Conservation (phyloP, 176 grass and related monocot genomes). For the Paspalum vaginatum region DNA sequence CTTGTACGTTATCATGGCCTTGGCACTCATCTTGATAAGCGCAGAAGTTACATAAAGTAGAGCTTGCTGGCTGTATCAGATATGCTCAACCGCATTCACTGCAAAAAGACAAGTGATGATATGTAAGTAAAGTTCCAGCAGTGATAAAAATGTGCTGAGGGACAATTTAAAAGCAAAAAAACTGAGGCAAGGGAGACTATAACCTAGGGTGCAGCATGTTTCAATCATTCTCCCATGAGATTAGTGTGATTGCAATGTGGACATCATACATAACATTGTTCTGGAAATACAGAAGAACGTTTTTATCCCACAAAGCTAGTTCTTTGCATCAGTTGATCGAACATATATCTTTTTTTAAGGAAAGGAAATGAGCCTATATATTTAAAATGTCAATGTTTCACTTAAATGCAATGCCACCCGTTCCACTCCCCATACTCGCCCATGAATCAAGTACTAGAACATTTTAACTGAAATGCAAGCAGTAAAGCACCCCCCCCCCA, state of each 20-base stretch:
- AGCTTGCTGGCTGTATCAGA: slow-evolving; percentile 6
- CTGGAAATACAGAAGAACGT: not conserved
- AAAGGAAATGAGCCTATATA: too few species aligned
- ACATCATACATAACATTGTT: not conserved
- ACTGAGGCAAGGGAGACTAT: not conserved
- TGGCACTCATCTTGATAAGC: slow-evolving; percentile 47
- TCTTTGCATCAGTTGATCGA: not conserved
- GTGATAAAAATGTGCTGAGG: not conserved
- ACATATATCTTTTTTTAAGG: not conserved
- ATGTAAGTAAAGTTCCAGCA: slow-evolving; percentile 20
- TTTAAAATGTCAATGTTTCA: not conserved
- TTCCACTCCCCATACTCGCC: not conserved
- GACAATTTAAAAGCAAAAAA: not conserved
- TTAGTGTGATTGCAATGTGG: not conserved
- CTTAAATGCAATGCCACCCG: not conserved
- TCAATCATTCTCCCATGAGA: not conserved
- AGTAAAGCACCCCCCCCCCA: too few species aligned
- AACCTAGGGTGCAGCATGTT: not conserved
- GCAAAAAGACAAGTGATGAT: slow-evolving; percentile 24
- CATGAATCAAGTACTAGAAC: not conserved
- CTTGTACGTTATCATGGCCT: slow-evolving; percentile 63
- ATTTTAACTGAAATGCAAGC: not conserved
- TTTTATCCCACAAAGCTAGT: not conserved
- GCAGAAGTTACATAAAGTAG: not conserved
- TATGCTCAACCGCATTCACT: not conserved